Evolutionary conservation across 23 red algal genomes (phyloP), one percentile per base, ranked within the genome.

Genomic region (Gracilaria gracilis): DNA sequence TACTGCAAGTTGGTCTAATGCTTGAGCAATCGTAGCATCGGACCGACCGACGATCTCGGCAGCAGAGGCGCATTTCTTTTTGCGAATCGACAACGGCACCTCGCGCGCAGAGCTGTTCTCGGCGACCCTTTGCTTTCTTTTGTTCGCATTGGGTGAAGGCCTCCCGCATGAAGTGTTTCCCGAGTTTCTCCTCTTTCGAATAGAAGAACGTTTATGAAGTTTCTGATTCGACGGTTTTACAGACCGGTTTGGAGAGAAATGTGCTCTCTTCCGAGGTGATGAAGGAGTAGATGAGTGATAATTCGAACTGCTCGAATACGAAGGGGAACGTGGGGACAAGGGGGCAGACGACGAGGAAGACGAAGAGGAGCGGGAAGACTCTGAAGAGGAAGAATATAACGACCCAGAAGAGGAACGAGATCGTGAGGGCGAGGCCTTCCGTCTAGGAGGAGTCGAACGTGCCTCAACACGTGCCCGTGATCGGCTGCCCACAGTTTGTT

Each of bases 241-340:
- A 20, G 31, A 36, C 28, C 27, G 64, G 13, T 36, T 34, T 5
- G 64, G 31, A 36, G 64, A 16, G 2, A 37, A 38, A 17, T 9
- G 32, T 15, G 64, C 5, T 69, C 64, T 36, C 9, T 37, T 37
- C 64, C 9, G 13, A 2, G 64, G 64, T 69, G 64, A 69, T 37
- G 72, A 51, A 49, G 39, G 40, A 0, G 40, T 50, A 31, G 72
- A 77, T 1, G 72, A 49, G 42, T 50, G 72, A 50, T 77, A 77
- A 34, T 77, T 77, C 14, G 72, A 77, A 77, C 72, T 77, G 72
- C 72, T 77, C n/a, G 72, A 51, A 6, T 33, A n/a, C 17, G 72
- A 77, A 11, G 39, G 11, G 1, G 64, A 36, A 38, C 64, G 29
- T 20, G 32, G 7, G 11, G 15, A 32, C 16, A 19, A 23, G 0